Evolutionary conservation across 148 eudicot species (phyloP), one percentile per base, ranked within the genome.

Genomic region (Oxyria digyna): DNA sequence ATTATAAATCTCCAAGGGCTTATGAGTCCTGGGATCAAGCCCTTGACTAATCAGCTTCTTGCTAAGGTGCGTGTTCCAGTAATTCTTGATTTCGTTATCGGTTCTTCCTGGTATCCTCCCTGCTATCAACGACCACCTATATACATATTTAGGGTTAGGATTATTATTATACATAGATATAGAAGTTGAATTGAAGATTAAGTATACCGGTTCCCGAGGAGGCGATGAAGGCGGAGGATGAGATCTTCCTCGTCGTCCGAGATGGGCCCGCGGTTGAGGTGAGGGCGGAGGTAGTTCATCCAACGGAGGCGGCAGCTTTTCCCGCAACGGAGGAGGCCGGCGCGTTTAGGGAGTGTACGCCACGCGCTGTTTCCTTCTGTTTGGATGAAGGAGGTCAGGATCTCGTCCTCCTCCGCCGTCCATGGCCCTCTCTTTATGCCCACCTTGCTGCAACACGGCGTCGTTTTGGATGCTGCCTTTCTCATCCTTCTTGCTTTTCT

Each of bases 241-340:
- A 66, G 46, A 31, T 66, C 69, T 21, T 66, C 69, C 29, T 66
- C 69, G 29, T 66, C 69, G 11, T 24, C 27, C 26, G 69, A 7
- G 46, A 66, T 35, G 31, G 26, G 26, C 2, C 69, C 69, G 15
- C 69, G 42, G 26, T 66, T 66, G 46, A 66, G 42, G 45, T 66
- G 45, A 4, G 69, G 69, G 42, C 69, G 42, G 69, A 66, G 69
- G 17, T 66, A 66, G 29, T 66, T 66, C 69, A 66, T 66, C 69
- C 69, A 66, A 3, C 69, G 42, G 26, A 66, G 46, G 15, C 69
- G 69, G 45, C 69, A 66, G 46, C 69, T 66, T 29, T 66, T 66
- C 7, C 69, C 69, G 29, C 69, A 66, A 1, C 69, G 69, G 69
- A 66, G 69, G 26, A 66, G 46, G 29, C 69, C 69, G 20, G 65